Conservation (phyloP, 164 flowering plant species). For the Umbellularia californica region DNA sequence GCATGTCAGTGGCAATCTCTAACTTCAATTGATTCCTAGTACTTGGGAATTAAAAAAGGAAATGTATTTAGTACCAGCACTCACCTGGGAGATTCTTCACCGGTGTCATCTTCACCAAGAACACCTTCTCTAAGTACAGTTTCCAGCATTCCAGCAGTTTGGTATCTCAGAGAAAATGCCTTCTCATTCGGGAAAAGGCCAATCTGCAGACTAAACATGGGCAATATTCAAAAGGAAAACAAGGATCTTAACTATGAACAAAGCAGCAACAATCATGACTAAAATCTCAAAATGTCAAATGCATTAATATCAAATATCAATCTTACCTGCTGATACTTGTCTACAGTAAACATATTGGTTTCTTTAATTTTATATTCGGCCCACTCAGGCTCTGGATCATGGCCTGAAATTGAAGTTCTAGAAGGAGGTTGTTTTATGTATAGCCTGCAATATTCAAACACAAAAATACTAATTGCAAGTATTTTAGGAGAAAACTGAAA, state of each 20-base stretch:
- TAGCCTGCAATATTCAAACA: constrained; percentile 40
- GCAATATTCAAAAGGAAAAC: constrained; percentile 26
- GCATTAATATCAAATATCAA: constrained; percentile 8
- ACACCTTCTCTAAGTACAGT: constrained; percentile 82
- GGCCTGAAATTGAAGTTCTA: constrained; percentile 46
- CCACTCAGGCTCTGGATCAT: constrained; percentile 69
- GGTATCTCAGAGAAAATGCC: constrained; percentile 87
- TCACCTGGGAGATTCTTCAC: constrained; percentile 94
- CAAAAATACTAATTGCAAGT: background rate
- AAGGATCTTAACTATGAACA: constrained; percentile 1
- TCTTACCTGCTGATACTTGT: constrained; percentile 94
- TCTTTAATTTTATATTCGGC: constrained; percentile 94
- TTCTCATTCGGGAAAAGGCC: constrained; percentile 75
- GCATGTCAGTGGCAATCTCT: background rate
- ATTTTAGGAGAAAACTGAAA: background rate
- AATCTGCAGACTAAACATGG: constrained; percentile 70
- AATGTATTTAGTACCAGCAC: constrained; percentile 7
- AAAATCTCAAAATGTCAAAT: background rate
- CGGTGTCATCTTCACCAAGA: constrained; percentile 92
- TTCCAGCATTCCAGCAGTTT: constrained; percentile 95
- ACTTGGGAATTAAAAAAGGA: background rate
- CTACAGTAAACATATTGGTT: constrained; percentile 90
- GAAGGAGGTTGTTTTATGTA: constrained; percentile 78
- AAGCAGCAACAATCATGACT: background rate
- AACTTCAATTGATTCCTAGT: background rate